Percentiles rank a stretch among this genome's conserved stretches.
Conservation (phyloP, 2,329 filamentous ascomycete genomes). For the Phyllosticta paracitricarpa region DNA sequence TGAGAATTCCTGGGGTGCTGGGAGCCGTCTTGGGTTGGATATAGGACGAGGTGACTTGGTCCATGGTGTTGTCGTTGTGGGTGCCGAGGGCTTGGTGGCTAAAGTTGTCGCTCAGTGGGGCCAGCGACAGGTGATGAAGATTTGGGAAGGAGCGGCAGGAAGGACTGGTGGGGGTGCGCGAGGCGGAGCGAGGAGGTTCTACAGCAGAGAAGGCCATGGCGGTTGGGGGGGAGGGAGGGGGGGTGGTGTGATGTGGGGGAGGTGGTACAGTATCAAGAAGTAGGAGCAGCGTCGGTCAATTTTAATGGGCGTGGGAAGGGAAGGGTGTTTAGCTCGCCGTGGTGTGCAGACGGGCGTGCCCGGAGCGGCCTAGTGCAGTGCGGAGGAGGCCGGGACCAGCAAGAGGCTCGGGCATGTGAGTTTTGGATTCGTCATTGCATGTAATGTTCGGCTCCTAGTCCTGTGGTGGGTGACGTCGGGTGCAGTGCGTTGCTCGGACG, state of each 20-base stretch:
- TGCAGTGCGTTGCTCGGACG: background rate
- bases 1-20: conserved; percentile 39
- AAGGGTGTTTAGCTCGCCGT: background rate
- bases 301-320: background rate
- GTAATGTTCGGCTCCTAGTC: background rate
- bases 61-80: conserved; percentile 22
- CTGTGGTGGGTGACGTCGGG: background rate
- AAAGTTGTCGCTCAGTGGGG: conserved; percentile 47
- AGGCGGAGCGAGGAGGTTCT: conserved; percentile 4
- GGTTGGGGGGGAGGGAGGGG: background rate
- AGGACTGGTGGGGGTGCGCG: conserved; percentile 11
- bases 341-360: background rate
- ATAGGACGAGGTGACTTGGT: conserved; percentile 30
- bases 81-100: conserved; percentile 36
- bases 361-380: background rate
- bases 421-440: background rate
- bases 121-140: conserved; percentile 50
- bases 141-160: conserved; percentile 49
- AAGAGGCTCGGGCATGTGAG: background rate
- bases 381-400: background rate
- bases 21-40: conserved; percentile 40
- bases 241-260: background rate
- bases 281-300: background rate
- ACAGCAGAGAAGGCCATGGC: conserved; percentile 5
- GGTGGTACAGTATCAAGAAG: background rate